Conservation (phyloP, 1,139 yeast species). For the Eremothecium gossypii region DNA sequence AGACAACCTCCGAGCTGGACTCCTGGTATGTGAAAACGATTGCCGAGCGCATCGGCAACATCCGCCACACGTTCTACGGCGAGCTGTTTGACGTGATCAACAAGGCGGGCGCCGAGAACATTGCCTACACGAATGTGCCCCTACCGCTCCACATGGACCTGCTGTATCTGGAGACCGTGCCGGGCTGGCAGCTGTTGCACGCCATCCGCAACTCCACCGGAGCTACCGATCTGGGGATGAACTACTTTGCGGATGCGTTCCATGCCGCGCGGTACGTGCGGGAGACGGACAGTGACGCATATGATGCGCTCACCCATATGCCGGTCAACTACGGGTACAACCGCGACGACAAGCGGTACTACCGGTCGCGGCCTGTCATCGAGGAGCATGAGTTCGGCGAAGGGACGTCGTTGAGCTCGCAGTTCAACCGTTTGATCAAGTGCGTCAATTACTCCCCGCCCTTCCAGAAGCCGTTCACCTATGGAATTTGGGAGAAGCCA, state of each 20-base stretch:
- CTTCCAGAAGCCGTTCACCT: constrained; percentile 72
- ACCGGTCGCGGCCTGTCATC: constrained; percentile 54
- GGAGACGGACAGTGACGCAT: constrained; percentile 52
- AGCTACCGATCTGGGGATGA: constrained; percentile 51
- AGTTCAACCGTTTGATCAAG: constrained; percentile 36
- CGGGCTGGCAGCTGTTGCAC: constrained; percentile 70
- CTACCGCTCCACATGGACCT: constrained; percentile 78
- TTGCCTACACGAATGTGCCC: constrained; percentile 60
- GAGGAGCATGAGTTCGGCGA: constrained; percentile 43
- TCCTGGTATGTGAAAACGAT: constrained; percentile 35
- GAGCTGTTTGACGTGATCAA: constrained; percentile 61
- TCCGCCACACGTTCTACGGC: constrained; percentile 69
- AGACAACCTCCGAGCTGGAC: constrained; percentile 19
- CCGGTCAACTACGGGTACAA: constrained; percentile 68
- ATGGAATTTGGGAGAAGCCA: constrained; percentile 36
- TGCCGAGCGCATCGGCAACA: constrained; percentile 58
- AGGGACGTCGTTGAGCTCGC: constrained; percentile 23
- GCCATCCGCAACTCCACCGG: constrained; percentile 50
- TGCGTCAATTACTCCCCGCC: constrained; percentile 76
- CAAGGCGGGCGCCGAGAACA: constrained; percentile 44
- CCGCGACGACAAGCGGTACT: constrained; percentile 56
- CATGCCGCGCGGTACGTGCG: constrained; percentile 52
- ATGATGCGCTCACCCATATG: constrained; percentile 49
- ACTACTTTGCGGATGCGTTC: constrained; percentile 66
- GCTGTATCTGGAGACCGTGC: constrained; percentile 73